Evolutionary conservation across 345 rosid species (phyloP).

Genomic region (Populus euphratica): DNA sequence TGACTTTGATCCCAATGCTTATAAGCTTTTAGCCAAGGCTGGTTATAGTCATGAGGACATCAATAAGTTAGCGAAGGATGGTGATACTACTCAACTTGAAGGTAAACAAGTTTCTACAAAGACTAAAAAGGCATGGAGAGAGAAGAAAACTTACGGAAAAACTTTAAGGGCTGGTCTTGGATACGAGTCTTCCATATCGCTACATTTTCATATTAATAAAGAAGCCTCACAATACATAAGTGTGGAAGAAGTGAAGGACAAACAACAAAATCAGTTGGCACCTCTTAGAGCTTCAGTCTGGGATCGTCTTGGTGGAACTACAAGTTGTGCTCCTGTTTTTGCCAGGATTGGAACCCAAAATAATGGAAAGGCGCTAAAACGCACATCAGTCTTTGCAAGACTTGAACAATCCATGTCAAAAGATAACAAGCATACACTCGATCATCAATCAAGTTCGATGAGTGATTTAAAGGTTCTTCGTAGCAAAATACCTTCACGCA

Average conservation of each 20-base stretch:
- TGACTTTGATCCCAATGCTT: slow-evolving; percentile 8
- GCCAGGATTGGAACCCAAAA: neutral
- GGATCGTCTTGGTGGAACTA: neutral
- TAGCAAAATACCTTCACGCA: neutral
- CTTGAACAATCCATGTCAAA: no score
- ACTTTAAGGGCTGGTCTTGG: neutral
- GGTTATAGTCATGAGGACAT: neutral
- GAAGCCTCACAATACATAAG: neutral
- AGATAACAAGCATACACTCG: no score
- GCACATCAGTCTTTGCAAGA: neutral
- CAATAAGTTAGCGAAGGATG: neutral
- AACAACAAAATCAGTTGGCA: neutral
- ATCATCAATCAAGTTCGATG: no score
- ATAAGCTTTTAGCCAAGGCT: neutral
- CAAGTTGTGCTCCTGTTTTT: no score
- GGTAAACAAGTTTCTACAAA: neutral
- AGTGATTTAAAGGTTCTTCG: no score
- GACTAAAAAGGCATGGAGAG: neutral
- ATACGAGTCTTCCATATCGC: neutral
- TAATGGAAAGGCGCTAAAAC: neutral
- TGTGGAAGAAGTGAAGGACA: neutral
- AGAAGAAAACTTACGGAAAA: neutral
- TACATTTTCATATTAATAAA: neutral
- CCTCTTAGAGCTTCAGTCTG: neutral
- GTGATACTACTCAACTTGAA: neutral